Percentiles rank a stretch among this genome's conserved stretches.
Conservation (phyloP, 495 filamentous ascomycete species). For the Talaromyces wortmannii region DNA sequence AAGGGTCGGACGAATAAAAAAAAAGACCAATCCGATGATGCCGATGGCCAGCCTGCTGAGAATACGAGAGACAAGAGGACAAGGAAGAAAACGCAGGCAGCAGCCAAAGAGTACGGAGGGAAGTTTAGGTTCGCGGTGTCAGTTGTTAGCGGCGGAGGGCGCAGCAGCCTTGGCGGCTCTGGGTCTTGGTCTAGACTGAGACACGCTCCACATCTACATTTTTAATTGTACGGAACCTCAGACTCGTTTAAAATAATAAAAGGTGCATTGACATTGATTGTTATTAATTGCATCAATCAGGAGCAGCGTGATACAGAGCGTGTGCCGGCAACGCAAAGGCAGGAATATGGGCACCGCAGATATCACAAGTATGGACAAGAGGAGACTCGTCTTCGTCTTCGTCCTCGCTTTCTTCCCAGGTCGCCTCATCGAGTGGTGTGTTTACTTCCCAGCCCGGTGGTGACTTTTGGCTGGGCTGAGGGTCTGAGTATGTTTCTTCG, state of each 20-base stretch:
- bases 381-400: conserved; percentile 3
- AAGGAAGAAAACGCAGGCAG: too few relatives aligned
- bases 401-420: conserved; percentile 3
- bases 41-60: too few relatives aligned
- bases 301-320: conserved; percentile 3
- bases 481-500: not conserved
- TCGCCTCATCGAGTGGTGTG: not conserved
- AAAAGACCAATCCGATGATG: too few relatives aligned
- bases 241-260: too few relatives aligned
- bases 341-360: conserved; percentile 2
- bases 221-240: too few relatives aligned
- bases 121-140: not conserved
- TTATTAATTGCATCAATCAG: not conserved
- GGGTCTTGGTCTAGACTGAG: not conserved
- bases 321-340: conserved; percentile 1
- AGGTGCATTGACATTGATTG: too few relatives aligned
- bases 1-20: too few relatives aligned
- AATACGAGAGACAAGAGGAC: too few relatives aligned
- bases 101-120: too few relatives aligned
- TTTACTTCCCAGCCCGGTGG: not conserved
- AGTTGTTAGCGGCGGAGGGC: not conserved
- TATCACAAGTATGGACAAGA: not conserved
- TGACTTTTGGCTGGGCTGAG: not conserved
- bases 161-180: not conserved
- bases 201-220: too few relatives aligned